Percentiles rank a stretch among this genome's conserved stretches.
These are phyloP conservation scores for Tetrahymena borealis DNA, from an alignment of 73 alveolate genomes.

Conservation along the genomic window DNA sequence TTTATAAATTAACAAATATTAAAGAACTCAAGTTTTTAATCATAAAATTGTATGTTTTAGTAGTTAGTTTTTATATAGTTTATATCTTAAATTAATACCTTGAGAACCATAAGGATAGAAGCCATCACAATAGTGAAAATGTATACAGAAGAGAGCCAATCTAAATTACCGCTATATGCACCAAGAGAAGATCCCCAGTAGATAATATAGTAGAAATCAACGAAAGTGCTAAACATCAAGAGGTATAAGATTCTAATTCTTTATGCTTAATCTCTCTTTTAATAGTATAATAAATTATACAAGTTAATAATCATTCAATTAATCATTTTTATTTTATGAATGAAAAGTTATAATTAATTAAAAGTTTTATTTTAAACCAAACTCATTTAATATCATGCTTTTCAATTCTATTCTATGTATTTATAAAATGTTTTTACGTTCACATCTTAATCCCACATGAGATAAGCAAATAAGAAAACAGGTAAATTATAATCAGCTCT, in stretches of 20 bases:
- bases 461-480: background rate
- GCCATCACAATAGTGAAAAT: background rate
- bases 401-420: background rate
- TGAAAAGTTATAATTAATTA: too few relatives aligned
- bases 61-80: background rate
- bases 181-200: background rate
- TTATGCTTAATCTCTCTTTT: background rate
- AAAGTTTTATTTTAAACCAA: too few relatives aligned
- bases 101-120: background rate
- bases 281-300: background rate
- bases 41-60: background rate
- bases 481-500: background rate
- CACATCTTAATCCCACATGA: background rate
- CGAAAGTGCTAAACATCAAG: background rate
- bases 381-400: too few relatives aligned
- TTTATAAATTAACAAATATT: too few relatives aligned
- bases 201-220: background rate
- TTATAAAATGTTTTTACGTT: background rate
- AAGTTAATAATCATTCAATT: too few relatives aligned
- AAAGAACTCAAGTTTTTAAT: too few relatives aligned
- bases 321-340: too few relatives aligned
- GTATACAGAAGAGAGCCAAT: background rate
- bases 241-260: background rate
- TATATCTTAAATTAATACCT: background rate
- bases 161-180: background rate